Evolutionary conservation across 1,139 yeast genomes (phyloP).

Genomic region (Diutina sp.): DNA sequence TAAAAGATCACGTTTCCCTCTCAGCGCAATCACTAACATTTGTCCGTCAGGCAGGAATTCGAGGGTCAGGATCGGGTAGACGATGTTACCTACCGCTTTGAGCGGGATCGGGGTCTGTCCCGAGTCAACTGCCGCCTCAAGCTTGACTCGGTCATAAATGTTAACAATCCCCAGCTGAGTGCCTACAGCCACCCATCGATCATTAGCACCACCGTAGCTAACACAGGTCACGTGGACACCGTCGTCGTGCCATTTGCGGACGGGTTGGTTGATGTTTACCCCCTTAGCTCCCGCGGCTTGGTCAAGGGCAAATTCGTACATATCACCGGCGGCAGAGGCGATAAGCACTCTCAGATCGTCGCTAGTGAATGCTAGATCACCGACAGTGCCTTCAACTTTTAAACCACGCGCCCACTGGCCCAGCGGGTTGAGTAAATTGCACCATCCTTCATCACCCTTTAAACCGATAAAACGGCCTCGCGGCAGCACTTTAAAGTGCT

Average conservation of each 20-base stretch:
- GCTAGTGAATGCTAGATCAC: conserved; percentile 63
- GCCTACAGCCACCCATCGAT: conserved; percentile 84
- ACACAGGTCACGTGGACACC: conserved; percentile 75
- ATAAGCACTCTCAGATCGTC: conserved; percentile 47
- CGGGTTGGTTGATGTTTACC: conserved; percentile 18
- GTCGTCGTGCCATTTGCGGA: conserved; percentile 72
- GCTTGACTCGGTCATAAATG: conserved; percentile 51
- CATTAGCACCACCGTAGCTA: conserved; percentile 65
- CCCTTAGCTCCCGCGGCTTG: conserved; percentile 6
- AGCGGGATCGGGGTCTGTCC: conserved; percentile 22
- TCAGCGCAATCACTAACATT: conserved; percentile 70
- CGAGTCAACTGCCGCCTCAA: conserved; percentile 4
- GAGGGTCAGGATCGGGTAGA: conserved; percentile 67
- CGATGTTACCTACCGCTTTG: conserved; percentile 62
- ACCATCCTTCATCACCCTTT: conserved; percentile 83
- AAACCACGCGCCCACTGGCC: conserved; percentile 84
- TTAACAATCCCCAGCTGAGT: conserved; percentile 83
- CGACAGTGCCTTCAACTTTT: conserved; percentile 72
- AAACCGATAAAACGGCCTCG: conserved; percentile 64
- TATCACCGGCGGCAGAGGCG: conserved; percentile 70
- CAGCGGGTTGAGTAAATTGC: conserved; percentile 59
- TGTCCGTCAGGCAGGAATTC: conserved; percentile 85
- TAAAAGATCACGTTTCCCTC: conserved; percentile 78
- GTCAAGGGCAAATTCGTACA: conserved; percentile 73
- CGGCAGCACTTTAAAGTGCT: conserved; percentile 62